Conservation (phyloP, 75 land plant species). For the Ceratopteris richardii region DNA sequence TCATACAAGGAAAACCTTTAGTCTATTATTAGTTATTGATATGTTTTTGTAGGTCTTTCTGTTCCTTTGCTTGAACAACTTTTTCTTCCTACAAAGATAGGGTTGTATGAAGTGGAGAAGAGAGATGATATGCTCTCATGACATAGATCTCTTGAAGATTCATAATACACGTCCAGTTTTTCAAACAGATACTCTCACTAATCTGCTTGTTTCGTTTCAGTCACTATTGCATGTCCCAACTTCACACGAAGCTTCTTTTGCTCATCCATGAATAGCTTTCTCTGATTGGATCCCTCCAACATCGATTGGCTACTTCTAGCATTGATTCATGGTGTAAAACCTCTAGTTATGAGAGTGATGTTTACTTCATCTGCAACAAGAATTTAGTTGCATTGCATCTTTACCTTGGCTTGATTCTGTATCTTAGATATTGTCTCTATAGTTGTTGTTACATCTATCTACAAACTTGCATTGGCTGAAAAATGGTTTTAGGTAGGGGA, state of each 20-base stretch:
- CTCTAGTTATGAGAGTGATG: neutral
- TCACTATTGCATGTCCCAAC: slow-evolving; percentile 60
- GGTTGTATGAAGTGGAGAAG: no score
- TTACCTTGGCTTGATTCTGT: slow-evolving; percentile 51
- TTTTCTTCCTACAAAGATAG: no score
- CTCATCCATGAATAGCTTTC: slow-evolving; percentile 47
- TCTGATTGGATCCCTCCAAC: slow-evolving; percentile 49
- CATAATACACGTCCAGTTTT: slow-evolving; percentile 48
- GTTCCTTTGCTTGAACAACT: no score
- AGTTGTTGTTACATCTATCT: slow-evolving; percentile 52
- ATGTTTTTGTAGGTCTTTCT: no score
- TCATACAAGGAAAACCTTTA: no score
- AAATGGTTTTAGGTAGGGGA: no score
- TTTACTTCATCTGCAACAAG: no score
- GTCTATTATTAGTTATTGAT: no score
- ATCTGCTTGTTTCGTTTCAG: slow-evolving; percentile 43
- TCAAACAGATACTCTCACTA: slow-evolving; percentile 37
- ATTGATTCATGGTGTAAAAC: slow-evolving; percentile 34
- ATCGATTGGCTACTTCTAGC: no score
- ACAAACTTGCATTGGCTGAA: slow-evolving; percentile 82
- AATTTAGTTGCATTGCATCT: neutral
- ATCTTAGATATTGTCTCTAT: slow-evolving; percentile 47
- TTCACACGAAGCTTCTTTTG: slow-evolving; percentile 46
- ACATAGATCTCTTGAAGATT: no score
- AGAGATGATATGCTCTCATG: no score